Evolutionary conservation across 345 rosid genomes (phyloP).

Genomic region (Bruguiera gymnorhiza): DNA sequence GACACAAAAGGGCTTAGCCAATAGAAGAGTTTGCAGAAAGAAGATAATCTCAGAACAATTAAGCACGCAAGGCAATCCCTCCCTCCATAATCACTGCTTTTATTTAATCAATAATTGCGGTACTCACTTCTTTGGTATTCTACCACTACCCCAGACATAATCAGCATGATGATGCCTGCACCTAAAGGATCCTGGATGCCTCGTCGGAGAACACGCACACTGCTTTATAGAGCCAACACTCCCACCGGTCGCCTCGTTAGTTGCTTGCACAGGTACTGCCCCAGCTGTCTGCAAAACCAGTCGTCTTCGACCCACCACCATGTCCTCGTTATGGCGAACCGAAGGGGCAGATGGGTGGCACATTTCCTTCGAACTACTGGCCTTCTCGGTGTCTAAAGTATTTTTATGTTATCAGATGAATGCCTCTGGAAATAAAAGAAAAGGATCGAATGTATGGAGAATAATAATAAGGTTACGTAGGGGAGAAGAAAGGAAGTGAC

Average conservation of each 20-base stretch:
- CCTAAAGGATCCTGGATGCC: slow-evolving; percentile 75
- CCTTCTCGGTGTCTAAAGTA: background rate
- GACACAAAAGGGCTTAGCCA: no score
- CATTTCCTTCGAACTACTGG: slow-evolving; percentile 15
- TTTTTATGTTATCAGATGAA: background rate
- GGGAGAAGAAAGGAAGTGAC: slow-evolving; percentile 23
- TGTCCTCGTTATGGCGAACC: background rate
- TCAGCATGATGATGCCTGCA: slow-evolving; percentile 65
- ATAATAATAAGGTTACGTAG: background rate
- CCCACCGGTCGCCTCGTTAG: slow-evolving; percentile 1
- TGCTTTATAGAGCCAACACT: slow-evolving; percentile 27
- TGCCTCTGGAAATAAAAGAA: slow-evolving; percentile 2
- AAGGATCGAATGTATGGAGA: slow-evolving; percentile 13
- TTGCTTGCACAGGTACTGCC: background rate
- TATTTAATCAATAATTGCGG: background rate
- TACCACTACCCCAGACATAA: slow-evolving; percentile 45
- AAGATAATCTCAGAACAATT: no score
- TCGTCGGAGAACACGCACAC: slow-evolving; percentile 71
- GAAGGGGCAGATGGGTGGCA: slow-evolving; percentile 18
- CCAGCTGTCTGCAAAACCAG: slow-evolving; percentile 8
- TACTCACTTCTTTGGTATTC: slow-evolving; percentile 4
- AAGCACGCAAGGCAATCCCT: no score
- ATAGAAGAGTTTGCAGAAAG: no score
- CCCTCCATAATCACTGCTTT: no score
- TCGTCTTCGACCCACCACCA: slow-evolving; percentile 21